Percentiles rank a stretch among this genome's conserved stretches.
These are phyloP conservation scores for Cucurbitaria berberidis DNA, from an alignment of 2,329 filamentous ascomycete species.

Conservation along the genomic window DNA sequence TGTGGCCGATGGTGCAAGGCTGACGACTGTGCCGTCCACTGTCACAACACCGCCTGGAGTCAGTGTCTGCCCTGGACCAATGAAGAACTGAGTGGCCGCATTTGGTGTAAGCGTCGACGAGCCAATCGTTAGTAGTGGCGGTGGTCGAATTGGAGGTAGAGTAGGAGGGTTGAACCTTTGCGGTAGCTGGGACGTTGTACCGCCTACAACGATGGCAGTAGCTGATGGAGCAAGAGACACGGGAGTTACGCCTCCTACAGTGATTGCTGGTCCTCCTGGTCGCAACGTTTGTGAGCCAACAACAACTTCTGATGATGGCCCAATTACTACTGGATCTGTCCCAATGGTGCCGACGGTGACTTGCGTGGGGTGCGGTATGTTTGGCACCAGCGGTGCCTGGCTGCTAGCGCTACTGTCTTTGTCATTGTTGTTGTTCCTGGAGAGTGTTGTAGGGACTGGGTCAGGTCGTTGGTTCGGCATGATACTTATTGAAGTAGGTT, in stretches of 20 bases:
- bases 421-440: conserved; percentile 6
- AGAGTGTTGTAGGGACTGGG: conserved; percentile 8
- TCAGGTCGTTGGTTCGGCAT: conserved; percentile 7
- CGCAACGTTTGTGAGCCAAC: conserved; percentile 45
- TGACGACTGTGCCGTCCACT: conserved; percentile 49
- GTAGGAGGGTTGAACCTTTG: conserved; percentile 9
- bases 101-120: conserved; percentile 51
- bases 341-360: conserved; percentile 36
- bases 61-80: conserved; percentile 48
- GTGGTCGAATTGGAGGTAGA: conserved; percentile 17
- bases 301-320: conserved; percentile 40
- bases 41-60: conserved; percentile 49
- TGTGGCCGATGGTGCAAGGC: conserved; percentile 48
- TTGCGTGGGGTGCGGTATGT: conserved; percentile 15
- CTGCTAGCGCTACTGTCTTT: conserved; percentile 4
- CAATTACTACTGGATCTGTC: conserved; percentile 37
- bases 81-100: conserved; percentile 54
- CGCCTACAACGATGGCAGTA: conserved; percentile 38
- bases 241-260: conserved; percentile 40
- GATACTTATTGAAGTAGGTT: conserved; percentile 6
- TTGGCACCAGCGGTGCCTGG: conserved; percentile 3
- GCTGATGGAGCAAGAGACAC: conserved; percentile 39
- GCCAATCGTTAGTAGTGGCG: conserved; percentile 51
- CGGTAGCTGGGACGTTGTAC: conserved; percentile 34
- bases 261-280: conserved; percentile 44